Conservation (phyloP, 176 grass and related monocot genomes). For the sorghum (Sorghum bicolor) region Sorghum_bicolor_NCBIv3 NC_012872.2:65516501-65517000, state of each 20-base stretch:
- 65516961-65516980: slow-evolving; percentile 25
- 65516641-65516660: neutral
- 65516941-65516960: slow-evolving; percentile 89
- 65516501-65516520: neutral
- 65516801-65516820: neutral
- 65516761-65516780: neutral
- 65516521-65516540: neutral
- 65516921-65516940: slow-evolving; percentile 81
- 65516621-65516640: neutral
- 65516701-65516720: neutral
- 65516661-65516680: neutral
- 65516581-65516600: neutral
- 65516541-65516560: neutral
- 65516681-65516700: neutral
- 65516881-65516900: slow-evolving; percentile 71
- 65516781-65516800: slow-evolving; percentile 23
- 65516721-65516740: neutral
- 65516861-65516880: slow-evolving; percentile 75
- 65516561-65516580: neutral
- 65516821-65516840: neutral
- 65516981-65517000: neutral
- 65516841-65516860: neutral
- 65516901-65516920: slow-evolving; percentile 57
- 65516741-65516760: neutral
- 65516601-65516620: neutral